Percentiles rank a stretch among this genome's conserved stretches.
Conservation (phyloP, 495 filamentous ascomycete species). For the Aspergillus egyptiacus region DNA sequence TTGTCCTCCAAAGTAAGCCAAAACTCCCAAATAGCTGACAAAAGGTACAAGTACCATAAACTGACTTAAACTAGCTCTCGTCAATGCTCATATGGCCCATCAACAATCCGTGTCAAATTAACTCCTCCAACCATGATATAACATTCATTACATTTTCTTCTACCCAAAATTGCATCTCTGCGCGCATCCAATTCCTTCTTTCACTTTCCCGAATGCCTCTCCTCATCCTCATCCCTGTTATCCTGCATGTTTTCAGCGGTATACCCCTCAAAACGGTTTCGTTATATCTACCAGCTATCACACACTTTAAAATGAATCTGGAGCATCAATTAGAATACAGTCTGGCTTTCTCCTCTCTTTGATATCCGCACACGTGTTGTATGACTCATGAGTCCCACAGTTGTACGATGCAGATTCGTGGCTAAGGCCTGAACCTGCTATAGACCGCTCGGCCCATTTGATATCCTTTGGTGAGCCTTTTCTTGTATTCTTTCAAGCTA, state of each 20-base stretch:
- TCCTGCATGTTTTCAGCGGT: slow-evolving; percentile 25
- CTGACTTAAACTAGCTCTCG: slow-evolving; percentile 17
- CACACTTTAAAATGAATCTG: slow-evolving; percentile 3
- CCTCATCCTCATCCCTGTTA: slow-evolving; percentile 4
- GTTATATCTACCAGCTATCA: slow-evolving; percentile 19
- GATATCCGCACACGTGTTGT: slow-evolving; percentile 6
- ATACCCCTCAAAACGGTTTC: slow-evolving; percentile 25
- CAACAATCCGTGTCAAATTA: slow-evolving; percentile 13
- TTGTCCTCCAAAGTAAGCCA: slow-evolving; percentile 60
- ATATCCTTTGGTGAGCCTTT: too few relatives aligned
- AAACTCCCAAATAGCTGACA: neutral
- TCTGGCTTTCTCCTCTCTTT: slow-evolving; percentile 3
- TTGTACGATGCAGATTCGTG: too few relatives aligned
- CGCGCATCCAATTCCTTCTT: neutral
- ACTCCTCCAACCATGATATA: slow-evolving; percentile 1
- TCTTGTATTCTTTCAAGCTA: too few relatives aligned
- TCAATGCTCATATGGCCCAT: slow-evolving; percentile 16
- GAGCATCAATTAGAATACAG: slow-evolving; percentile 5
- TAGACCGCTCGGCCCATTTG: too few relatives aligned
- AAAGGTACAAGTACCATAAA: neutral
- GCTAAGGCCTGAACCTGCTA: too few relatives aligned
- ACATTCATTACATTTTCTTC: slow-evolving; percentile 10
- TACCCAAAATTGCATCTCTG: slow-evolving; percentile 7
- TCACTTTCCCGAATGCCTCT: neutral
- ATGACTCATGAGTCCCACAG: slow-evolving; percentile 16